Conservation (phyloP, 495 filamentous ascomycete species). For the Parachaetomium inaequale region DNA sequence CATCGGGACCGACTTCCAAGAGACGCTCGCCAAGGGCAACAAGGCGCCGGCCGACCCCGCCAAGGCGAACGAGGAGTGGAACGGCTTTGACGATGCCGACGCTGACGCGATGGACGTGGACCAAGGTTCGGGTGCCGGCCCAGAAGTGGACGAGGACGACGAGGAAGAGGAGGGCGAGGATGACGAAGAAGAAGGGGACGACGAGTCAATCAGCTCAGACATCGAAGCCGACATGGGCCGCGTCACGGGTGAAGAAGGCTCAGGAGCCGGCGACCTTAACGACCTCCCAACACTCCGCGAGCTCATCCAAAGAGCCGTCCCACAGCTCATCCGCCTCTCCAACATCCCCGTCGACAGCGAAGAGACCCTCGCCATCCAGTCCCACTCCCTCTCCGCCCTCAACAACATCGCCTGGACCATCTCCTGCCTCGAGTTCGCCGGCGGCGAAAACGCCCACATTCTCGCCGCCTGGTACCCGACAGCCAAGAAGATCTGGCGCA, state of each 20-base stretch:
- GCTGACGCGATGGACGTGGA: slow-evolving; percentile 33
- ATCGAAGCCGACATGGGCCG: slow-evolving; percentile 57
- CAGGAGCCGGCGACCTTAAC: slow-evolving; percentile 36
- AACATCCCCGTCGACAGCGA: slow-evolving; percentile 22
- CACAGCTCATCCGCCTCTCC: slow-evolving; percentile 46
- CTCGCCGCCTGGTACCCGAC: slow-evolving; percentile 46
- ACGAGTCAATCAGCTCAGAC: slow-evolving; percentile 45
- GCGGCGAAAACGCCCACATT: slow-evolving; percentile 40
- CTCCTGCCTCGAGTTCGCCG: slow-evolving; percentile 46
- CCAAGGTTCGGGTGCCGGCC: slow-evolving; percentile 35
- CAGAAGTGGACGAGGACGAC: slow-evolving; percentile 28
- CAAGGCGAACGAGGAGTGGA: slow-evolving; percentile 29
- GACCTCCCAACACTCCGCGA: slow-evolving; percentile 45
- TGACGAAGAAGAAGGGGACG: slow-evolving; percentile 35
- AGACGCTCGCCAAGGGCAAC: slow-evolving; percentile 40
- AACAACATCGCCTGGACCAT: slow-evolving; percentile 63
- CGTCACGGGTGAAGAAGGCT: slow-evolving; percentile 48
- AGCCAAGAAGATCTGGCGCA: slow-evolving; percentile 51
- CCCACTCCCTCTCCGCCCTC: slow-evolving; percentile 48
- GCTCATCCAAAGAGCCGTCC: slow-evolving; percentile 49
- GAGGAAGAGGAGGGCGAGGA: slow-evolving; percentile 34
- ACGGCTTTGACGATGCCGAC: slow-evolving; percentile 33
- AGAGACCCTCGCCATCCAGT: slow-evolving; percentile 37
- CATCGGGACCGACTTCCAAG: slow-evolving; percentile 53
- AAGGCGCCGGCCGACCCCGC: slow-evolving; percentile 19